Percentiles rank a stretch among this genome's conserved stretches.
Evolutionary conservation across 2,329 filamentous ascomycete species (phyloP).

Genomic region (Xylariaceae sp.): DNA sequence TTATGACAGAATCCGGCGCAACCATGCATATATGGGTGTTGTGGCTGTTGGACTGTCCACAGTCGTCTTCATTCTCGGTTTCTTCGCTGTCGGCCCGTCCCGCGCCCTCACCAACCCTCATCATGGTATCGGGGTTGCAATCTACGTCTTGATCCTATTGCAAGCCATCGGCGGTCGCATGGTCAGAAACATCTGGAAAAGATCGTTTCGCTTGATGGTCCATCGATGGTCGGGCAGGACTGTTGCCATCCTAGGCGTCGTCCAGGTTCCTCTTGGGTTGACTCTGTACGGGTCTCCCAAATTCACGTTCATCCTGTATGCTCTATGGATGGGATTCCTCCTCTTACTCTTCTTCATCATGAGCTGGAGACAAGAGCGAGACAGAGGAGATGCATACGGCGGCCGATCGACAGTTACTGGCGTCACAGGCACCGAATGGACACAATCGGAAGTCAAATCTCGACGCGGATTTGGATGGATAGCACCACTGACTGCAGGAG

Average conservation of each 20-base stretch:
- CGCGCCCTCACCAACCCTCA: conserved; percentile 77
- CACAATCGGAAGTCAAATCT: conserved; percentile 32
- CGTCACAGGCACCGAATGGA: conserved; percentile 2
- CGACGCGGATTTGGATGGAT: conserved; percentile 49
- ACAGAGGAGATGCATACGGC: conserved; percentile 52
- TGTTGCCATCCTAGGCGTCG: conserved; percentile 76
- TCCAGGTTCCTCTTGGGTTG: conserved; percentile 84
- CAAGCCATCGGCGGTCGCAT: conserved; percentile 69
- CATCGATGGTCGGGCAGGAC: conserved; percentile 86
- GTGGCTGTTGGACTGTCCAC: conserved; percentile 66
- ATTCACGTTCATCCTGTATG: conserved; percentile 79
- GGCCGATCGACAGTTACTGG: conserved; percentile 50
- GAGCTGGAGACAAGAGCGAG: conserved; percentile 63
- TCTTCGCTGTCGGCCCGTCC: conserved; percentile 71
- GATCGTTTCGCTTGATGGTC: conserved; percentile 58
- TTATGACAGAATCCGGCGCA: conserved; percentile 59
- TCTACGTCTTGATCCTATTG: conserved; percentile 70
- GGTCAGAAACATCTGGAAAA: conserved; percentile 52
- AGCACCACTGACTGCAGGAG: conserved; percentile 52
- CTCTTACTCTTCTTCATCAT: conserved; percentile 76
- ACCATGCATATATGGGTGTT: conserved; percentile 74
- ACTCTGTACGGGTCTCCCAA: conserved; percentile 90
- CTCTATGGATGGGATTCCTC: conserved; percentile 72
- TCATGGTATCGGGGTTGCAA: conserved; percentile 77
- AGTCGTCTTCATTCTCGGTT: conserved; percentile 71